Percentiles rank a stretch among this genome's conserved stretches.
These are phyloP conservation scores for Blumeria graminis DNA, from an alignment of 2,329 filamentous ascomycete species.

Conservation along the genomic window DNA sequence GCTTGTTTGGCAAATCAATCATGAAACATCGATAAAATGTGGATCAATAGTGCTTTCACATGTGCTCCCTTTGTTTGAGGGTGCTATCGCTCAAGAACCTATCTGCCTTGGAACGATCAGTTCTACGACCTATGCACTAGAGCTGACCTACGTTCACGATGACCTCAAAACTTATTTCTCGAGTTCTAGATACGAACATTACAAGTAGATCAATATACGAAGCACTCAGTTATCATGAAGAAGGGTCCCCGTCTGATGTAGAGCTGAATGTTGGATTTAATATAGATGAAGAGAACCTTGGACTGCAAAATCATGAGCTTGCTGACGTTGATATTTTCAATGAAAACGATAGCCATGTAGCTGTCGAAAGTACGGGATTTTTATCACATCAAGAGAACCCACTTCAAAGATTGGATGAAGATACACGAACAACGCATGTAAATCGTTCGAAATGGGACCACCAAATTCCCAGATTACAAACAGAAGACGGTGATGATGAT, in stretches of 20 bases:
- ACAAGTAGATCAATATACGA: slow-evolving; percentile 16
- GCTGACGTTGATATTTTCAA: slow-evolving; percentile 12
- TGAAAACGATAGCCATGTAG: slow-evolving; percentile 13
- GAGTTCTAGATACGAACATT: slow-evolving; percentile 13
- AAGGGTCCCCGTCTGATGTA: slow-evolving; percentile 13
- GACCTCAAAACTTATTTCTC: slow-evolving; percentile 15
- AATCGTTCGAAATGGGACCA: slow-evolving; percentile 9
- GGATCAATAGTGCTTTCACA: too few species aligned
- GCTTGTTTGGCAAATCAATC: too few species aligned
- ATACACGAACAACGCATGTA: neutral
- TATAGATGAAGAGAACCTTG: slow-evolving; percentile 15
- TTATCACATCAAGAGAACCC: slow-evolving; percentile 6
- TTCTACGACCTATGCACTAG: too few species aligned
- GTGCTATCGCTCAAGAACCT: too few species aligned
- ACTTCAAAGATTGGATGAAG: neutral
- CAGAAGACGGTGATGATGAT: slow-evolving; percentile 20
- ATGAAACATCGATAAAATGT: too few species aligned
- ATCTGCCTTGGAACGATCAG: too few species aligned
- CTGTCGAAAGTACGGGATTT: slow-evolving; percentile 14
- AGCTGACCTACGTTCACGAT: slow-evolving; percentile 8
- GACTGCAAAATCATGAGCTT: slow-evolving; percentile 14
- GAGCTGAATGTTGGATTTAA: slow-evolving; percentile 14
- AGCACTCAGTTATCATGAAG: slow-evolving; percentile 14
- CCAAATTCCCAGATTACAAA: slow-evolving; percentile 14
- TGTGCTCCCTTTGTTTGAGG: too few species aligned